Conservation (phyloP, 164 flowering plant genomes). For the grape (Vitis vinifera) region ASM3070453v1 NC_081818.1:26440001-26440500, state of each 20-base stretch:
- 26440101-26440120: conserved; percentile 50
- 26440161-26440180: conserved; percentile 27
- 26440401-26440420: conserved; percentile 63
- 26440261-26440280: conserved; percentile 20
- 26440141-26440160: conserved; percentile 28
- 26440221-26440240: conserved; percentile 52
- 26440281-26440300: conserved; percentile 20
- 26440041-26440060: conserved; percentile 69
- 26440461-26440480: conserved; percentile 40
- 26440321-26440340: conserved; percentile 16
- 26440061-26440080: conserved; percentile 49
- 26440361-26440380: conserved; percentile 45
- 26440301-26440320: conserved; percentile 25
- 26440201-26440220: conserved; percentile 60
- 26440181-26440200: conserved; percentile 56
- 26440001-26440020: conserved; percentile 79
- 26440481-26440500: conserved; percentile 46
- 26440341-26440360: conserved; percentile 25
- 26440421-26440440: conserved; percentile 37
- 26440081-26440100: conserved; percentile 70
- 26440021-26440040: conserved; percentile 61
- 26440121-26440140: conserved; percentile 32
- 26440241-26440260: conserved; percentile 24
- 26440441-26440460: conserved; percentile 54
- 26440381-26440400: conserved; percentile 53